Percentiles rank a stretch among this genome's conserved stretches.
phyloP scores from a whole-genome alignment of 768 basidiomycete species.

The Amanita fuliginea region DNA sequence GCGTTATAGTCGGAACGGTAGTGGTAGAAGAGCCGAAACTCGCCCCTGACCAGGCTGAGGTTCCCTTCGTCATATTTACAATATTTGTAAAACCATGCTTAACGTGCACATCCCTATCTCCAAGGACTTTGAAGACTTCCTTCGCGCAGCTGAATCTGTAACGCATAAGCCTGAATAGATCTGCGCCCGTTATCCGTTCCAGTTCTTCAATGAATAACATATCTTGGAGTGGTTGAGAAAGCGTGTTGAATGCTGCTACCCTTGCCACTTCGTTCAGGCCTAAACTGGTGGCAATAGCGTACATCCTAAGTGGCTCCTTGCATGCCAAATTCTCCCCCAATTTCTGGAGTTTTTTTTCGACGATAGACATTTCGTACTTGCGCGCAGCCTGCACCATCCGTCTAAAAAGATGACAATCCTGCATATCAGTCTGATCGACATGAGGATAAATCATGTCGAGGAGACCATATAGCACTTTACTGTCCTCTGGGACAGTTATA shows the following conservation, averaged over 20 bases:
- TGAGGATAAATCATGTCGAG: slow-evolving; percentile 5
- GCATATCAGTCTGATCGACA: neutral
- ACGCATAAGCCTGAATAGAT: neutral
- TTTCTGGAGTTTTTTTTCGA: neutral
- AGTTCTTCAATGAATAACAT: neutral
- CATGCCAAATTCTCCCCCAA: neutral
- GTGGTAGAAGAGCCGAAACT: too few species aligned
- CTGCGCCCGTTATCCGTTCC: neutral
- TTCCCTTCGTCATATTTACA: too few species aligned
- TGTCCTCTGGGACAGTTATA: slow-evolving; percentile 10
- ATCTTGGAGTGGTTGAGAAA: neutral
- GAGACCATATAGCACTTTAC: slow-evolving; percentile 4
- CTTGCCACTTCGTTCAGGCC: neutral
- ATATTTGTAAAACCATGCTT: neutral
- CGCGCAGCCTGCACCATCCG: neutral
- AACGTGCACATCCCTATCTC: neutral
- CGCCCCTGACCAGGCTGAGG: too few species aligned
- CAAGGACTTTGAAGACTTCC: neutral
- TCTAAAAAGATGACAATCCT: neutral
- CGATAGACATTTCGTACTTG: slow-evolving; percentile 1
- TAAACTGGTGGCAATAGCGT: neutral
- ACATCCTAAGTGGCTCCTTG: slow-evolving; percentile 4
- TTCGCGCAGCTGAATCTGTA: slow-evolving; percentile 3
- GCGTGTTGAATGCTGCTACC: neutral
- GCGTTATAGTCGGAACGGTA: neutral